Evolutionary conservation across 257 asterid genomes (phyloP), one percentile per base, ranked within the genome.

Genomic region (Petrea volubilis): DNA sequence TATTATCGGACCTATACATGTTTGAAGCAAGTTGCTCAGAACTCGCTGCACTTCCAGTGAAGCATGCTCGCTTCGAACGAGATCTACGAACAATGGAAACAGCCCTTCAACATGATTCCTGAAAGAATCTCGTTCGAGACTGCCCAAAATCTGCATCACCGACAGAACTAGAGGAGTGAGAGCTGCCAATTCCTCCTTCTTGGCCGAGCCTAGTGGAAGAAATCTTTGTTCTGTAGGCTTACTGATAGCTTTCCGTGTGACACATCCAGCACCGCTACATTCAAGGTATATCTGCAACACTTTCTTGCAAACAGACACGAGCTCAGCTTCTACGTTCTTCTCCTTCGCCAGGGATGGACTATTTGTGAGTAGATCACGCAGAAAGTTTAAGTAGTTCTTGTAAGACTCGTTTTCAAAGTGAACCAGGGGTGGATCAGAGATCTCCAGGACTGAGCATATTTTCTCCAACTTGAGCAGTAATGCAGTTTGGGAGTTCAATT

Each of bases 151-250:
- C 71, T 77, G 84, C 88, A 93, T 70, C 61, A 85, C 97, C 14
- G 84, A 71, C 17, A 88, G 67, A 51, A 88, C 88, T 79, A 85
- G 29, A 33, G 96, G 95, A 17, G 93, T 90, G 49, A 96, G 87
- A 2, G 98, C 97, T 29, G 92, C 95, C 87, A 90, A 66, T 73
- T 93, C 98, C 81, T 90, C 97, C 81, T 88, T 93, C 93, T 87
- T 87, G 68, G 96, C 96, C 3, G 97, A 81, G 66, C 98, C 97
- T 51, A 93, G 72, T 0, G 97, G 97, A 62, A 91, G 91, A 78
- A 76, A 78, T 82, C 90, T 82, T 65, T 81, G 86, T 59, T 66
- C 56, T 58, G 34, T 55, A n/a, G 80, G 86, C 75, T 52, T 75
- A 53, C 63, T 53, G 18, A 11, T 60, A 49, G 64, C 73, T 70